Evolutionary conservation across 139 green algal genomes (phyloP), one percentile per base, ranked within the genome.

Genomic region (Tetraselmis striata): DNA sequence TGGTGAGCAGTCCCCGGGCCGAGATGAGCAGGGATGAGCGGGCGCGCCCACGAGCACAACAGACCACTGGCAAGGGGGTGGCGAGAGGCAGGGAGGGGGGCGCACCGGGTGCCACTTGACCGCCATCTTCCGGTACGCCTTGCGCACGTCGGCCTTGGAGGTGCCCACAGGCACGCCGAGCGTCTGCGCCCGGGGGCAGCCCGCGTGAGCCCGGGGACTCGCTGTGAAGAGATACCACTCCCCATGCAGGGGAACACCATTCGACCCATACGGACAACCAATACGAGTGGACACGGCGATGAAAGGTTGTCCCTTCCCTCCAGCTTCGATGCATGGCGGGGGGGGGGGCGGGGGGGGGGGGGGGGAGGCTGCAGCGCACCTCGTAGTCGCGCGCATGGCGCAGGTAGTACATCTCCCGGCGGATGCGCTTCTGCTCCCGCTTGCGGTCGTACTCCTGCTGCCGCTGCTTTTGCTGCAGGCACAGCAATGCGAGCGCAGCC

Each of bases 321-420:
- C n/a, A n/a, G n/a, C n/a, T n/a, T n/a, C n/a, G n/a, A n/a, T n/a
- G n/a, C n/a, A n/a, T n/a, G n/a, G n/a, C n/a, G n/a, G n/a, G n/a
- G n/a, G n/a, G n/a, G n/a, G n/a, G n/a, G n/a, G n/a, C n/a, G n/a
- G n/a, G n/a, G n/a, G n/a, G n/a, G n/a, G n/a, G n/a, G n/a, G n/a
- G n/a, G n/a, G n/a, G n/a, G n/a, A n/a, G n/a, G n/a, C n/a, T n/a
- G 11, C 45, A 67, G 11, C 11, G 45, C 45, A 67, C 45, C 45
- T 67, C 45, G 18, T 67, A 67, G 45, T 67, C 45, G 11, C 74
- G 2, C 74, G 26, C 74, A 81, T 98, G 93, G 25, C 94, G 88
- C 88, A 98, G 85, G 84, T 96, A 89, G 86, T 97, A 98, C 32
- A 98, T 84, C 84, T 94, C 89, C 58, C 94, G 86, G 78, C 92